Conservation (phyloP, 495 filamentous ascomycete species). For the Trypethelium eluteriae region DNA sequence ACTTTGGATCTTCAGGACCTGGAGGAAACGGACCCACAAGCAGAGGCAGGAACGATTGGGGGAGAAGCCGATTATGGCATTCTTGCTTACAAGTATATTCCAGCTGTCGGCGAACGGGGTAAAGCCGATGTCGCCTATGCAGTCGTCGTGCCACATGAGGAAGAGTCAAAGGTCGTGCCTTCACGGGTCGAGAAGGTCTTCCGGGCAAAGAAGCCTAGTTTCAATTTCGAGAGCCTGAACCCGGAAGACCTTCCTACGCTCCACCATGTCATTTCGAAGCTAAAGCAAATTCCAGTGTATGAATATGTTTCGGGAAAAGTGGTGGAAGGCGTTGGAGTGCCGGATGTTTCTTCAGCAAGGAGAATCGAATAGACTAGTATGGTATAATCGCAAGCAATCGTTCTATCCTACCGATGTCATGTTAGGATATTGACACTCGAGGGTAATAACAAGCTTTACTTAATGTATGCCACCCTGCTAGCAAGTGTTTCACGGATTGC, state of each 20-base stretch:
- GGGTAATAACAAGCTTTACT: no score
- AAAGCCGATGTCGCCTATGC: slow-evolving; percentile 44
- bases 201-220: slow-evolving; percentile 37
- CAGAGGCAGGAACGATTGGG: slow-evolving; percentile 30
- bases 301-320: slow-evolving; percentile 46
- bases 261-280: slow-evolving; percentile 44
- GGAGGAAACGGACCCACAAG: slow-evolving; percentile 29
- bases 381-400: no score
- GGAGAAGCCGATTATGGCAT: slow-evolving; percentile 37
- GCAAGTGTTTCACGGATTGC: no score
- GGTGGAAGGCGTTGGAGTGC: slow-evolving; percentile 44
- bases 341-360: slow-evolving; percentile 40
- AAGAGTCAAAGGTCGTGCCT: slow-evolving; percentile 21
- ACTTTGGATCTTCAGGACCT: slow-evolving; percentile 40
- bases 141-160: slow-evolving; percentile 38
- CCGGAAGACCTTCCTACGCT: slow-evolving; percentile 44
- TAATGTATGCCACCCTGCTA: no score
- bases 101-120: slow-evolving; percentile 40
- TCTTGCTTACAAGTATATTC: slow-evolving; percentile 43
- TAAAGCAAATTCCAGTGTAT: slow-evolving; percentile 49
- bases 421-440: no score
- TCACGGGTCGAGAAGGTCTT: slow-evolving; percentile 27
- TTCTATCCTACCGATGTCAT: no score
- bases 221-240: slow-evolving; percentile 37
- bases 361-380: slow-evolving; percentile 36